Evolutionary conservation across 1,284 basidiomycete species (phyloP).

Genomic region (Peniophora sp.): DNA sequence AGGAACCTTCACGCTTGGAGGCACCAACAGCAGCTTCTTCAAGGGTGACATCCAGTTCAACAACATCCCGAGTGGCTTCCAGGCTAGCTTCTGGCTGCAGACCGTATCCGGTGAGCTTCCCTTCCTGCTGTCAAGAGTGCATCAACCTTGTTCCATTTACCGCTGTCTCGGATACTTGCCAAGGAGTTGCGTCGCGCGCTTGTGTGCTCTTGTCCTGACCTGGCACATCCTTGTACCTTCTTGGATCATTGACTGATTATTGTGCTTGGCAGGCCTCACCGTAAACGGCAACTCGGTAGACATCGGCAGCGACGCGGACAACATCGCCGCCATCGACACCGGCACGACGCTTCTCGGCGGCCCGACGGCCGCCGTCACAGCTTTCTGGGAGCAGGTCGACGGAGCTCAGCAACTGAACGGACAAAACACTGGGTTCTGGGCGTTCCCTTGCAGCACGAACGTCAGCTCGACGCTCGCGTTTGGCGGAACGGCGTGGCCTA

Average conservation of each 20-base stretch:
- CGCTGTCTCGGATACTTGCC: no score
- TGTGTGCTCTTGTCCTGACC: no score
- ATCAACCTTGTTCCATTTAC: background rate
- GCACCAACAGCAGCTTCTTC: conserved; percentile 29
- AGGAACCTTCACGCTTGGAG: conserved; percentile 28
- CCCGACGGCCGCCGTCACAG: conserved; percentile 20
- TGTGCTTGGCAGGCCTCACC: conserved; percentile 15
- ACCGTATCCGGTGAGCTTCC: conserved; percentile 22
- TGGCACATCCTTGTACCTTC: no score
- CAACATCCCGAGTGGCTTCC: conserved; percentile 17
- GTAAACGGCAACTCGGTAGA: conserved; percentile 22
- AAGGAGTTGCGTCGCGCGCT: no score
- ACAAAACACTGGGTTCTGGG: conserved; percentile 21
- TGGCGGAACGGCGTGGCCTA: conserved; percentile 33
- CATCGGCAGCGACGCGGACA: conserved; percentile 6
- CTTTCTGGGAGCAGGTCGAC: conserved; percentile 31
- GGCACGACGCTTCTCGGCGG: conserved; percentile 34
- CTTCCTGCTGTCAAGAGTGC: conserved; percentile 5
- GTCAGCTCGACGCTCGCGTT: conserved; percentile 29
- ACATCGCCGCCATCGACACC: conserved; percentile 31
- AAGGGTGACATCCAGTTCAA: conserved; percentile 29
- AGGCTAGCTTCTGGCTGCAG: conserved; percentile 48
- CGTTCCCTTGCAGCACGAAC: conserved; percentile 15
- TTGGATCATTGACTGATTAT: background rate
- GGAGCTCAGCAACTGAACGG: conserved; percentile 20